These are phyloP conservation scores for Suhomyces bribrorum DNA, from an alignment of 1,139 yeast species.

Conservation along the genomic window DNA sequence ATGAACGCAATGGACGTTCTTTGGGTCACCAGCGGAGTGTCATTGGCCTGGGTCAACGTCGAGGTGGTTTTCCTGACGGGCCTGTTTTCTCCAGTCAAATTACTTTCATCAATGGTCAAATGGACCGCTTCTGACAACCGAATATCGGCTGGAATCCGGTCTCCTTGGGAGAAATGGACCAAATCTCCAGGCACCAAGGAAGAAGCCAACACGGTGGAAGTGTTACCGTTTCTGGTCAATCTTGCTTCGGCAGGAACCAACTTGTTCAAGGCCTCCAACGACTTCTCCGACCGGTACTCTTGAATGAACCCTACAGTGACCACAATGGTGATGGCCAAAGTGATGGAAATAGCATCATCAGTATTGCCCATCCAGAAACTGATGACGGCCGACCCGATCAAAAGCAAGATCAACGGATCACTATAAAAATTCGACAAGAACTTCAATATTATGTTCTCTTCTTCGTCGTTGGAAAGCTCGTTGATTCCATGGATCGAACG, in stretches of 20 bases:
- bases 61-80: conserved; percentile 68
- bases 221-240: conserved; percentile 74
- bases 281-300: conserved; percentile 91
- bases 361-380: conserved; percentile 89
- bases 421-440: conserved; percentile 80
- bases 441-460: conserved; percentile 67
- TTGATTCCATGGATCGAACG: conserved; percentile 75
- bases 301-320: conserved; percentile 96
- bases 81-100: conserved; percentile 89
- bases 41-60: conserved; percentile 27
- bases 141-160: conserved; percentile 91
- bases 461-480: conserved; percentile 72
- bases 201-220: conserved; percentile 79
- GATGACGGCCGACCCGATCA: conserved; percentile 84
- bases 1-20: conserved; percentile 81
- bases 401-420: conserved; percentile 81
- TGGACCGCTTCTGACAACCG: conserved; percentile 77
- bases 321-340: conserved; percentile 84
- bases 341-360: conserved; percentile 89
- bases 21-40: conserved; percentile 55
- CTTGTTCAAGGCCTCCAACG: conserved; percentile 85
- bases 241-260: conserved; percentile 94
- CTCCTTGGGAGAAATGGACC: conserved; percentile 87
- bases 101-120: conserved; percentile 84
- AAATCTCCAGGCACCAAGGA: conserved; percentile 92